These are phyloP conservation scores for Triadica sebifera DNA, from an alignment of 345 rosid genomes.

Conservation along the genomic window DNA sequence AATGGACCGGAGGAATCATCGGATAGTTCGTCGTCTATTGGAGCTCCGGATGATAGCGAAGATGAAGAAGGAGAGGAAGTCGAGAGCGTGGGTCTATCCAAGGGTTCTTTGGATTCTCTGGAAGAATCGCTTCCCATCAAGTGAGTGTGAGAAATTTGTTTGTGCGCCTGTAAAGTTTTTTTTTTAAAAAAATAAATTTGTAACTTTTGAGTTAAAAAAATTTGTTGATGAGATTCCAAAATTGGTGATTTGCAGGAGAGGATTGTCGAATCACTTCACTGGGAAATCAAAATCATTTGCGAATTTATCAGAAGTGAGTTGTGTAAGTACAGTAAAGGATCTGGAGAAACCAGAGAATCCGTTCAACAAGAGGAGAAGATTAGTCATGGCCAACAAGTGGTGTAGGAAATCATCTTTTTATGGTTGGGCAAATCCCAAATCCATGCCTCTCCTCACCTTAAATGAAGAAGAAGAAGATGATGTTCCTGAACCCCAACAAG, in stretches of 20 bases:
- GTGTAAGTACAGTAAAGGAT: conserved; percentile 37
- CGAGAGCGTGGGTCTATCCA: conserved; percentile 37
- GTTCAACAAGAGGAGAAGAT: conserved; percentile 70
- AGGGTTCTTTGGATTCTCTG: conserved; percentile 36
- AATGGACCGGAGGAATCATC: conserved; percentile 29
- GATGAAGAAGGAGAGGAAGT: conserved; percentile 39
- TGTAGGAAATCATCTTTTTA: conserved; percentile 43
- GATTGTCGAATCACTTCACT: conserved; percentile 66
- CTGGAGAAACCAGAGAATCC: conserved; percentile 67
- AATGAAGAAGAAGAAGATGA: conserved; percentile 38
- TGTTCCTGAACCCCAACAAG: neutral
- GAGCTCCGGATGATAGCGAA: conserved; percentile 48
- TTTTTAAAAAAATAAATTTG: no score
- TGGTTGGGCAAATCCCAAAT: conserved; percentile 53
- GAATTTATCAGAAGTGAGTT: conserved; percentile 50
- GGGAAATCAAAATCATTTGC: conserved; percentile 87
- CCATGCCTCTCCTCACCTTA: conserved; percentile 72
- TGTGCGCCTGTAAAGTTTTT: no score
- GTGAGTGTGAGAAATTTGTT: conserved; percentile 28
- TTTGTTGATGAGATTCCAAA: neutral
- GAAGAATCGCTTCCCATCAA: conserved; percentile 71
- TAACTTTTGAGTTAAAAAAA: no score
- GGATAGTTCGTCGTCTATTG: conserved; percentile 62
- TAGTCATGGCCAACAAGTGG: conserved; percentile 51
- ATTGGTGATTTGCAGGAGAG: conserved; percentile 43